Evolutionary conservation across 139 green algal species (phyloP).

Genomic region (Tetraselmis chui): DNA sequence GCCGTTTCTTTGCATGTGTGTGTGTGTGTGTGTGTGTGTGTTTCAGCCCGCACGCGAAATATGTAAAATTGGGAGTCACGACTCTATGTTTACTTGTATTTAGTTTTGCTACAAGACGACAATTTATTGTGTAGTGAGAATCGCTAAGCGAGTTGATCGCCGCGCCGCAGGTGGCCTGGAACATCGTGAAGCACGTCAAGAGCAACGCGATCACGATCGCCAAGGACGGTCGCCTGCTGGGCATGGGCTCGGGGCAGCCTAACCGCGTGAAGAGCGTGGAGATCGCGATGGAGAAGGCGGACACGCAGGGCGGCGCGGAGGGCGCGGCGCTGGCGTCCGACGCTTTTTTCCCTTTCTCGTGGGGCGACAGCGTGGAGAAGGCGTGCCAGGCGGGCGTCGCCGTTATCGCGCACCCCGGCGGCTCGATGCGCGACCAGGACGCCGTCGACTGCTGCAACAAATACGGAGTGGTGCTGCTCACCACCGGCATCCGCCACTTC

Average conservation of each 20-base stretch:
- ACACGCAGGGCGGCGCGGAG: slow-evolving; percentile 52
- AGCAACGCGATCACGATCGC: slow-evolving; percentile 97
- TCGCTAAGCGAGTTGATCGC: no score
- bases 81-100: no score
- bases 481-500: slow-evolving; percentile 92
- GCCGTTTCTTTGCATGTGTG: no score
- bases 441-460: slow-evolving; percentile 97
- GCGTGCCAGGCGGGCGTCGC: slow-evolving; percentile 90
- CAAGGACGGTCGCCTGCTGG: slow-evolving; percentile 85
- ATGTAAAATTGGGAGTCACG: no score
- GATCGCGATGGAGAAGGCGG: slow-evolving; percentile 96
- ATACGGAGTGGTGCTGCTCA: slow-evolving; percentile 92
- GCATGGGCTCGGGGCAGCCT: slow-evolving; percentile 97
- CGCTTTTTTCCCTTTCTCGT: slow-evolving; percentile 99
- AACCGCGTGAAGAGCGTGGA: slow-evolving; percentile 92
- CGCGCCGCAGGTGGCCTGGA: slow-evolving; percentile 99
- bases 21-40: no score
- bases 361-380: slow-evolving; percentile 91
- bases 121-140: no score
- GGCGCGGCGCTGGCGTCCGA: slow-evolving; percentile 87
- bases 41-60: no score
- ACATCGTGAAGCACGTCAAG: slow-evolving; percentile 98
- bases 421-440: slow-evolving; percentile 87
- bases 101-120: no score
- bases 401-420: slow-evolving; percentile 94